These are phyloP conservation scores for Peronospora belbahrii DNA, from an alignment of 352 stramenopile species.

Conservation along the genomic window DNA sequence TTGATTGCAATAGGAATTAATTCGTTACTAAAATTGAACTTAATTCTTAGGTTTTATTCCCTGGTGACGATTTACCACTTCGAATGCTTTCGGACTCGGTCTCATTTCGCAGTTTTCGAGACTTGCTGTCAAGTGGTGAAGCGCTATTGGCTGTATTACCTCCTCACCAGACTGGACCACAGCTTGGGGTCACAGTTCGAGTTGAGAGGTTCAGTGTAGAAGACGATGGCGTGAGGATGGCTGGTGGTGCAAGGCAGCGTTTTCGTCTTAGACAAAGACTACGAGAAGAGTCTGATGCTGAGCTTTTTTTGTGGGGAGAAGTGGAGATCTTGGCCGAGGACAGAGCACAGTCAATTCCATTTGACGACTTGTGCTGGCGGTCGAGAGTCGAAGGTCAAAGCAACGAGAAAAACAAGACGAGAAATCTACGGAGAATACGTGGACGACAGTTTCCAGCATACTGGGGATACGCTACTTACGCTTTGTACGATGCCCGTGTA, in stretches of 20 bases:
- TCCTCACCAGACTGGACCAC: conserved; percentile 40
- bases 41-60: conserved; percentile 71
- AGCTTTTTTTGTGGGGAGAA: conserved; percentile 18
- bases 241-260: conserved; percentile 55
- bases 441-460: conserved; percentile 38
- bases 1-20: too few relatives aligned
- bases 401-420: conserved; percentile 1
- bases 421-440: conserved; percentile 11
- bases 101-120: conserved; percentile 33
- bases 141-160: conserved; percentile 53
- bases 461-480: conserved; percentile 38
- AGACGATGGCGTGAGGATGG: conserved; percentile 37
- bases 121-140: conserved; percentile 36
- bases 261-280: conserved; percentile 40
- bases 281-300: conserved; percentile 5
- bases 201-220: conserved; percentile 55
- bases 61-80: conserved; percentile 67
- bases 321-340: conserved; percentile 62
- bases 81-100: conserved; percentile 58
- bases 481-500: conserved; percentile 46
- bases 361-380: conserved; percentile 17
- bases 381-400: background rate
- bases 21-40: too few relatives aligned
- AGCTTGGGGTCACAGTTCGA: conserved; percentile 61
- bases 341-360: conserved; percentile 34